A percentile compares a stretch with the other conserved stretches of the same genome.
Evolutionary conservation across 495 filamentous ascomycete species (phyloP).

Genomic region (Sabuloglossum arenarium): DNA sequence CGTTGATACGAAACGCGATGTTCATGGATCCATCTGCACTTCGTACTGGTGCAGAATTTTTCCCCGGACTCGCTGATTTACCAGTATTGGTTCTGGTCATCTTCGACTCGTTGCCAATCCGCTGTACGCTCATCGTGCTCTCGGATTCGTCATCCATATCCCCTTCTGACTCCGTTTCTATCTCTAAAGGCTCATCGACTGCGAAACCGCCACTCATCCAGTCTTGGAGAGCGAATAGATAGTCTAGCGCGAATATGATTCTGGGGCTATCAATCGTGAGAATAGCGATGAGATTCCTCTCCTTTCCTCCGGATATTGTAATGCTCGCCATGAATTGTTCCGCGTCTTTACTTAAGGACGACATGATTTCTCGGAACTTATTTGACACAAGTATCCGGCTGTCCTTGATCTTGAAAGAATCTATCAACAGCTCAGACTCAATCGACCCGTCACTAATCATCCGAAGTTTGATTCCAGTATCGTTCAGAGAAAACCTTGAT

Average conservation of each 20-base stretch:
- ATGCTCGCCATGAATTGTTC: conserved; percentile 95
- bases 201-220: conserved; percentile 54
- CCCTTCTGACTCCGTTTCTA: conserved; percentile 32
- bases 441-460: conserved; percentile 85
- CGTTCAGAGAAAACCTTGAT: conserved; percentile 81
- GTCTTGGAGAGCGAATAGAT: conserved; percentile 70
- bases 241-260: conserved; percentile 86
- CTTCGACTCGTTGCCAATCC: conserved; percentile 11
- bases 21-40: conserved; percentile 31
- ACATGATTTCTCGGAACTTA: conserved; percentile 97
- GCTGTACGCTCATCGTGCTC: conserved; percentile 14
- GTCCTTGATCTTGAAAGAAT: conserved; percentile 87
- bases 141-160: conserved; percentile 41
- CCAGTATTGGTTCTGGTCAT: conserved; percentile 7
- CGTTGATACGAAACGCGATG: conserved; percentile 76
- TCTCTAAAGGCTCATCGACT: conserved; percentile 33
- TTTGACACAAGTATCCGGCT: conserved; percentile 70
- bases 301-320: conserved; percentile 70
- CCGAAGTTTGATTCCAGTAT: conserved; percentile 77
- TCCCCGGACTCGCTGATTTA: conserved; percentile 5
- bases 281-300: conserved; percentile 71
- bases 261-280: conserved; percentile 91
- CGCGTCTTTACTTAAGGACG: conserved; percentile 76
- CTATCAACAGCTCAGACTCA: conserved; percentile 82
- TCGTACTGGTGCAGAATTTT: neutral